Evolutionary conservation across 2,329 filamentous ascomycete genomes (phyloP).

Genomic region (Aspergillus sp.): DNA sequence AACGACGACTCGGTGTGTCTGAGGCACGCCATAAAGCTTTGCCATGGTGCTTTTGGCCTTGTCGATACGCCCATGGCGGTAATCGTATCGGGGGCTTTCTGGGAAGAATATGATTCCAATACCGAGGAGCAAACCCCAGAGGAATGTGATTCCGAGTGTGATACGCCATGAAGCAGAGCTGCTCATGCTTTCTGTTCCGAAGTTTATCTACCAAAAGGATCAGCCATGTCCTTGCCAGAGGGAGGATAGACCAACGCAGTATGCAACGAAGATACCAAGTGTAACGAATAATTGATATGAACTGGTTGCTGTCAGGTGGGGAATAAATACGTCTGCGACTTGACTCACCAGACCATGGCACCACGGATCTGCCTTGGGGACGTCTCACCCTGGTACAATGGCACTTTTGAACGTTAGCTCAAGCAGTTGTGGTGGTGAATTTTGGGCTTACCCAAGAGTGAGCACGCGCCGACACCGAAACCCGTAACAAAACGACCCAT

Average conservation of each 20-base stretch:
- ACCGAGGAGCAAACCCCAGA: slow-evolving; percentile 60
- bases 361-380: slow-evolving; percentile 51
- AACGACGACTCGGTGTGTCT: slow-evolving; percentile 56
- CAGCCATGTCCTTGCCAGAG: background rate
- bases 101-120: slow-evolving; percentile 59
- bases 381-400: slow-evolving; percentile 53
- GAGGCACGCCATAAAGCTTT: slow-evolving; percentile 57
- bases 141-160: slow-evolving; percentile 60
- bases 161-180: slow-evolving; percentile 53
- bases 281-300: slow-evolving; percentile 55
- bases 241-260: slow-evolving; percentile 29
- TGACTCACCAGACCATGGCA: slow-evolving; percentile 42
- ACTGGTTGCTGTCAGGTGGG: slow-evolving; percentile 24
- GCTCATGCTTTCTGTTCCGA: slow-evolving; percentile 41
- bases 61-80: slow-evolving; percentile 58
- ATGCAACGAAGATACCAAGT: slow-evolving; percentile 50
- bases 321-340: background rate
- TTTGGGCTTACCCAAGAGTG: slow-evolving; percentile 31
- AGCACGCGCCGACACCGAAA: slow-evolving; percentile 49
- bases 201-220: slow-evolving; percentile 42
- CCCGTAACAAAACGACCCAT: slow-evolving; percentile 50
- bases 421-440: background rate
- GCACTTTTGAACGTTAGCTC: slow-evolving; percentile 32
- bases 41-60: slow-evolving; percentile 57
- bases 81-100: slow-evolving; percentile 63